These are phyloP conservation scores for Volvox africanus DNA, from an alignment of 139 green algal genomes.

Conservation along the genomic window DNA sequence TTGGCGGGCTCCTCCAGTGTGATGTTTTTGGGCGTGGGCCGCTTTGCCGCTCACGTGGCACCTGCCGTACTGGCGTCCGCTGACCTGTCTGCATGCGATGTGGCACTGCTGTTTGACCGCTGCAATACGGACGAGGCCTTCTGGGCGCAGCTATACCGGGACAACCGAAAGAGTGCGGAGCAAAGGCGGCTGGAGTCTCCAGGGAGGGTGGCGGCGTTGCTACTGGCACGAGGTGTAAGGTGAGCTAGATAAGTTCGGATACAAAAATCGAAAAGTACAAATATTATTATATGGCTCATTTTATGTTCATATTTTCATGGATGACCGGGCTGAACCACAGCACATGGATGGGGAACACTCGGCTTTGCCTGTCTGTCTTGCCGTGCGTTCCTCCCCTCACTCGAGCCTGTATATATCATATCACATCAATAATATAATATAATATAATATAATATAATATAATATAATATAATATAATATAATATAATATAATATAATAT, in stretches of 20 bases:
- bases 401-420: no score
- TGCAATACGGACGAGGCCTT: slow-evolving; percentile 58
- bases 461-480: no score
- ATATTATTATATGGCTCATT: no score
- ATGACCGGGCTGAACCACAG: no score
- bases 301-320: no score
- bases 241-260: background rate
- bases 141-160: slow-evolving; percentile 63
- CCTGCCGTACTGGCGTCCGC: slow-evolving; percentile 44
- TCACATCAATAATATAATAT: no score
- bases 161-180: slow-evolving; percentile 60
- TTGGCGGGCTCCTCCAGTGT: background rate
- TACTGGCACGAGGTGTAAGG: slow-evolving; percentile 57
- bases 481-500: no score
- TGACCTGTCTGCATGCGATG: slow-evolving; percentile 49
- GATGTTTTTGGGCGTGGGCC: slow-evolving; percentile 62
- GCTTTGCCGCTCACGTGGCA: slow-evolving; percentile 40
- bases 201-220: slow-evolving; percentile 43
- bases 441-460: no score
- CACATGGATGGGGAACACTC: no score
- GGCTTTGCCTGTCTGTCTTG: no score
- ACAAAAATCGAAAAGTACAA: no score
- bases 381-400: no score
- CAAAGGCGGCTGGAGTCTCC: slow-evolving; percentile 49
- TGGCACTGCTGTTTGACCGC: slow-evolving; percentile 61